Evolutionary conservation across 257 asterid species (phyloP).

Genomic region (Gynochthodes officinalis): DNA sequence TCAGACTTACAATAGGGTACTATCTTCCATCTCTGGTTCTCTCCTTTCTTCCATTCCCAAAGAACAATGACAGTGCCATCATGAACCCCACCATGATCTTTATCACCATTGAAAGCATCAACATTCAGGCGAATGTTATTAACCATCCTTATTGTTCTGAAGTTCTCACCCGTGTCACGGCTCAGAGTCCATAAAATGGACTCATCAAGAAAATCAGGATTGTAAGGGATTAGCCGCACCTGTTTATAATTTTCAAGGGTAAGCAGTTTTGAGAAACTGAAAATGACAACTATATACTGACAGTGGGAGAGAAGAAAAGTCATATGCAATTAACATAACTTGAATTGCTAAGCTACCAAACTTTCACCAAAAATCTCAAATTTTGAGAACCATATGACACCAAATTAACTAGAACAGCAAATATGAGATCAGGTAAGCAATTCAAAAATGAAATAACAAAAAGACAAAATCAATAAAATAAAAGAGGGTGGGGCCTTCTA

Average conservation of each 20-base stretch:
- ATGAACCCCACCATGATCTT: no score
- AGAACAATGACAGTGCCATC: no score
- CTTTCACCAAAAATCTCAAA: not conserved
- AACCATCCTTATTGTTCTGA: slow-evolving; percentile 69
- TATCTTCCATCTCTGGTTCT: slow-evolving; percentile 86
- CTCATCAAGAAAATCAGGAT: no score
- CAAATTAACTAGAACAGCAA: not conserved
- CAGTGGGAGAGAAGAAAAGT: not conserved
- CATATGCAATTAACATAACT: not conserved
- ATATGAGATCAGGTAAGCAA: no score
- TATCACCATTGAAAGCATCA: no score
- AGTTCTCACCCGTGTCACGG: slow-evolving; percentile 70
- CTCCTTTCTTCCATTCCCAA: no score
- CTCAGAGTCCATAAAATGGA: slow-evolving; percentile 81
- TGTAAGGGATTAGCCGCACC: slow-evolving; percentile 43
- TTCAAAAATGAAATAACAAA: no score
- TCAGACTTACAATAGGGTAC: slow-evolving; percentile 65
- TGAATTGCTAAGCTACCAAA: not conserved
- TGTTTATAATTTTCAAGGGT: slow-evolving; percentile 10
- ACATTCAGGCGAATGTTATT: no score
- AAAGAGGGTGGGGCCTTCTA: no score
- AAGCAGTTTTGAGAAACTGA: not conserved
- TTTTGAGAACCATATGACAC: not conserved
- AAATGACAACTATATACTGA: not conserved
- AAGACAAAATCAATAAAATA: no score